Base-by-base conservation (phyloP, 805 yeast genomes). In the Starmerella floris region DNA sequence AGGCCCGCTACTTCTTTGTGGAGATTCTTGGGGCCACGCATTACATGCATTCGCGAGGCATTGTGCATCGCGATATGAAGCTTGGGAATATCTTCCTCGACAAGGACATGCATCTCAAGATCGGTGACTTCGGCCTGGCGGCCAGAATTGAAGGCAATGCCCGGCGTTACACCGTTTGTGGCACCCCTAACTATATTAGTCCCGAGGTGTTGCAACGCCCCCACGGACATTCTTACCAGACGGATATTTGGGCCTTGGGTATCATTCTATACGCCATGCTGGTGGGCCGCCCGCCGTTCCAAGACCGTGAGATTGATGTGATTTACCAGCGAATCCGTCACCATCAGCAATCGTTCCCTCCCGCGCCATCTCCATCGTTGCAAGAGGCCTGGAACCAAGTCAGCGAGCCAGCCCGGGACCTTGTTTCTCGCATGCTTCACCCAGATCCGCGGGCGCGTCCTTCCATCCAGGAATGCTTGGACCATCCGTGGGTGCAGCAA, bases 71-170 rank as follows among this genome's bases (percentile, higher is more conserved):
- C 63, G 99, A 91, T 62, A 71, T 91, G 60, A 91, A 91, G 65
- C 73, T 93, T 44, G 98, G 98, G 23, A 91, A 91, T 62, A 84
- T 91, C 51, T 88, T 91, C 62, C 79, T 91, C 53, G 98, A 91
- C 60, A 82, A 84, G 9, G 72, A 83, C 37, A 91, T 88, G 94
- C 83, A 85, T 62, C 72, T 88, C 57, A 91, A 91, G 61, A 81
- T 91, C 48, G 98, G 99, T 50, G 99, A 91, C 62, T 91, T 91
- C 65, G 99, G 99, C 26, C 71, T 91, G 46, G 99, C 99, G n/a
- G 85, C 96, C 1, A 80, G 83, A n/a, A 70, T 91, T 48, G 81
- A 80, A 34, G 67, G 74, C 20, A 72, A 71, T 44, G 83, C 83
- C 39, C 76, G 88, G 51, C 84, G 88, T 57, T 82, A 79, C 59